Evolutionary conservation across 1,284 basidiomycete genomes (phyloP).

Genomic region (Leccinum subrobustum): DNA sequence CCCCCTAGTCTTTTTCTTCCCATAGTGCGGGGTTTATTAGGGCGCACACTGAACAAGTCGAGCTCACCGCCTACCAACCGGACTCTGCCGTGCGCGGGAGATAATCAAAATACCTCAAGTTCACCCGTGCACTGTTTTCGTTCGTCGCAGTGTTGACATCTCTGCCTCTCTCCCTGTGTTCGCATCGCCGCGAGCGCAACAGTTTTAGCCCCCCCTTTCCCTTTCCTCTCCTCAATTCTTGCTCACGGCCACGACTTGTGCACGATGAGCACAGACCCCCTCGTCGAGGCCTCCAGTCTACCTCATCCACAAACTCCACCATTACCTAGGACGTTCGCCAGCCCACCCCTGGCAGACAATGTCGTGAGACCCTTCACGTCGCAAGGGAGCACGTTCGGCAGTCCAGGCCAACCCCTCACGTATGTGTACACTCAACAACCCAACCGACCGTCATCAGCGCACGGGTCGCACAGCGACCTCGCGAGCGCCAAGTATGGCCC

Average conservation of each 20-base stretch:
- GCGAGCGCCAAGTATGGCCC: constrained; percentile 11
- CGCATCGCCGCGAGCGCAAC: background rate
- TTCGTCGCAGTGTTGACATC: background rate
- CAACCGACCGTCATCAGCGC: constrained; percentile 22
- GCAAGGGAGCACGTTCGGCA: constrained; percentile 19
- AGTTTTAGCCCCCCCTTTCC: background rate
- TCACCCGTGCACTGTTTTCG: background rate
- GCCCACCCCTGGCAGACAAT: constrained; percentile 27
- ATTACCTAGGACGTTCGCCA: background rate
- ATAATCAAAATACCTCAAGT: constrained; percentile 1
- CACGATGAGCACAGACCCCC: background rate
- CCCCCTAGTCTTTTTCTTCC: background rate
- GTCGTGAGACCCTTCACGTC: constrained; percentile 32
- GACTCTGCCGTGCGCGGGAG: constrained; percentile 1
- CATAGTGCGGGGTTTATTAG: background rate
- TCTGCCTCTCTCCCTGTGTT: background rate
- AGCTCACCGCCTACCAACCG: background rate
- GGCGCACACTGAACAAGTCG: background rate
- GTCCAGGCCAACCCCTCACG: constrained; percentile 8
- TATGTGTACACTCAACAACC: constrained; percentile 1
- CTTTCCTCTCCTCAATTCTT: background rate
- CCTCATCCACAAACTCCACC: background rate
- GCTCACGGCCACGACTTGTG: background rate
- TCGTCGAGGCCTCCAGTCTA: background rate
- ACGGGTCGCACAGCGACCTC: constrained; percentile 2